Evolutionary conservation across 768 basidiomycete species (phyloP).

Genomic region (Leccinum uliginosum): DNA sequence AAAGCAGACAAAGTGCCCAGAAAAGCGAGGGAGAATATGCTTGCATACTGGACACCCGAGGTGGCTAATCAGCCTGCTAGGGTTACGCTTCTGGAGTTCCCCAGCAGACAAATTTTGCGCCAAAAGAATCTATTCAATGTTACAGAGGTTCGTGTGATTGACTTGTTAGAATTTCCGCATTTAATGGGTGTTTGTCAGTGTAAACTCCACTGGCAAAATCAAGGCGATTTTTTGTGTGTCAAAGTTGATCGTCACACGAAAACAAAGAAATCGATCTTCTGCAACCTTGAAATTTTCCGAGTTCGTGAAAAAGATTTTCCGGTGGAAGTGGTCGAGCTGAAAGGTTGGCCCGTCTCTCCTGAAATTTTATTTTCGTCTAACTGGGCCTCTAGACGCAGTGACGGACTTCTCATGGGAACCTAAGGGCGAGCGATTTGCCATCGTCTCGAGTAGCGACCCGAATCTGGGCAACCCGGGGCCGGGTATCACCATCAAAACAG

Average conservation of each 20-base stretch:
- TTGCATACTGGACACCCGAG: conserved; percentile 98
- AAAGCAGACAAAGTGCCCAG: conserved; percentile 46
- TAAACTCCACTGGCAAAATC: conserved; percentile 97
- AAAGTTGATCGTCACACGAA: conserved; percentile 99
- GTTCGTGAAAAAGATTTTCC: conserved; percentile 97
- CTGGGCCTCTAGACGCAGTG: conserved; percentile 65
- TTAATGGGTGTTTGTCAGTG: conserved; percentile 50
- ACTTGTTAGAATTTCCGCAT: not conserved
- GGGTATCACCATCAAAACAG: conserved; percentile 93
- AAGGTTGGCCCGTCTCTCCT: conserved; percentile 50
- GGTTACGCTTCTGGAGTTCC: conserved; percentile 89
- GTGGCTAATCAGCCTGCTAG: conserved; percentile 94
- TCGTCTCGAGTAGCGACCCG: conserved; percentile 91
- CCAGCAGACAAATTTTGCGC: conserved; percentile 75
- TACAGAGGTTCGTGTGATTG: conserved; percentile 65
- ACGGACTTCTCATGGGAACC: conserved; percentile 99
- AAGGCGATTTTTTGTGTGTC: conserved; percentile 97
- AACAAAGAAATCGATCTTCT: conserved; percentile 97
- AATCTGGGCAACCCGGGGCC: conserved; percentile 87
- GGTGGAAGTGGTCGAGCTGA: conserved; percentile 95
- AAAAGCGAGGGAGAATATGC: conserved; percentile 82
- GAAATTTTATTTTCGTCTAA: conserved; percentile 5
- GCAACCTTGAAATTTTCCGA: conserved; percentile 97
- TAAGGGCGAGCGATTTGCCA: conserved; percentile 93
- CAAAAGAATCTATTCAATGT: conserved; percentile 99